These are phyloP conservation scores for Metschnikowia aberdeeniae DNA, from an alignment of 805 yeast species.

Conservation along the genomic window DNA sequence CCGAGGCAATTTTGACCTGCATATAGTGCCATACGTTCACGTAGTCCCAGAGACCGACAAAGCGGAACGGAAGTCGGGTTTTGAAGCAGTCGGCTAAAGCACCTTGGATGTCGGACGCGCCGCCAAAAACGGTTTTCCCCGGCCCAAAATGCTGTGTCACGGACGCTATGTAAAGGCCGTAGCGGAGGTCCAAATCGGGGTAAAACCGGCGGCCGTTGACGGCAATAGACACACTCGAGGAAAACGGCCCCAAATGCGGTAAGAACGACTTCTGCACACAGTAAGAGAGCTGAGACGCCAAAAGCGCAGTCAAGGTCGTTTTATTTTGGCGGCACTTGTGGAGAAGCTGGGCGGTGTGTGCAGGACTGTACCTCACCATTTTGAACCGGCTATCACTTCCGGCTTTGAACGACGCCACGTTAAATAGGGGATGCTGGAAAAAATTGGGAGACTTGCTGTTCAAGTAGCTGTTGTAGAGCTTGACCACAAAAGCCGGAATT, in stretches of 20 bases:
- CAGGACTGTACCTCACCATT: conserved; percentile 5
- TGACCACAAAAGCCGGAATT: conserved; percentile 4
- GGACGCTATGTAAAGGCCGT: conserved; percentile 11
- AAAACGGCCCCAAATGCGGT: conserved; percentile 4
- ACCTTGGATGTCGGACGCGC: not conserved
- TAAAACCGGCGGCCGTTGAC: conserved; percentile 13
- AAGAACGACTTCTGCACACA: conserved; percentile 5
- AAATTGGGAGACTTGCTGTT: conserved; percentile 7
- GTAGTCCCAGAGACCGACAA: conserved; percentile 6
- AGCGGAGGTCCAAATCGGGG: conserved; percentile 9
- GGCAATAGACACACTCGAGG: conserved; percentile 7
- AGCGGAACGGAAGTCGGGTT: conserved; percentile 6
- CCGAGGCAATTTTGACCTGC: not conserved
- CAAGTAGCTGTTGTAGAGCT: conserved; percentile 1
- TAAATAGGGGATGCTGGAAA: conserved; percentile 7
- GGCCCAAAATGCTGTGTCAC: conserved; percentile 1
- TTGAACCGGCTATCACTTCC: conserved; percentile 6
- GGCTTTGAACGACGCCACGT: conserved; percentile 7
- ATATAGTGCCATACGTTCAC: conserved; percentile 10
- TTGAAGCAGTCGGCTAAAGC: conserved; percentile 2
- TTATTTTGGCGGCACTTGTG: conserved; percentile 2
- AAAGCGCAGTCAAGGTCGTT: conserved; percentile 11
- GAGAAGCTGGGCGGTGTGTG: conserved; percentile 4
- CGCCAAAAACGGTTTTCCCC: not conserved
- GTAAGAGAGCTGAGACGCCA: conserved; percentile 6